Conservation (phyloP, 2,329 filamentous ascomycete genomes). For the Diaporthe nobilis region DNA sequence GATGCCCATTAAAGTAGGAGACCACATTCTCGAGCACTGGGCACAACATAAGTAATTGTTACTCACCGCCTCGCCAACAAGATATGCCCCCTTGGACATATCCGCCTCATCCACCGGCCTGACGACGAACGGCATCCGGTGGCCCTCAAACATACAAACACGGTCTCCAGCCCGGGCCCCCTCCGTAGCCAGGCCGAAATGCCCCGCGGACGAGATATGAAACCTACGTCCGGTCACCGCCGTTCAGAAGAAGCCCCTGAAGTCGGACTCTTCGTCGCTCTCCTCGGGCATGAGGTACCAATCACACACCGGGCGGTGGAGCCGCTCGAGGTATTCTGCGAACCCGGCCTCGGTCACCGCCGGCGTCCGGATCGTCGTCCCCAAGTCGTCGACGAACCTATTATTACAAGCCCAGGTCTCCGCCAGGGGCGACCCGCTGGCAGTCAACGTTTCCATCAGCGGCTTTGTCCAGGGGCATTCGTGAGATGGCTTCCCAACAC, state of each 20-base stretch:
- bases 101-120: neutral
- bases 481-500: neutral
- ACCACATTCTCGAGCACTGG: neutral
- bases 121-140: neutral
- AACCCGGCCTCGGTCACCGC: neutral
- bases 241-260: neutral
- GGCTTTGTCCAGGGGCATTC: neutral
- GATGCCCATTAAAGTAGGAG: neutral
- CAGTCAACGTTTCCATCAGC: neutral
- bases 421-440: neutral
- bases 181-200: neutral
- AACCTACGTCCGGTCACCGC: neutral
- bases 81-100: neutral
- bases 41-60: neutral
- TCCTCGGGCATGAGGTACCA: neutral
- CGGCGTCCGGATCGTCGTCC: neutral
- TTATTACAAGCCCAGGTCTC: neutral
- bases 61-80: slow-evolving; percentile 4
- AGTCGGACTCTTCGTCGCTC: neutral
- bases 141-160: neutral
- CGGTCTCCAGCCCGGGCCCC: neutral
- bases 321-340: neutral
- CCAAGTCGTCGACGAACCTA: neutral
- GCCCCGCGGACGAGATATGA: neutral
- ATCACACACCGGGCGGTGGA: neutral